Base-by-base conservation (phyloP, 2,329 filamentous ascomycete genomes). In the Arthrobotrys entomopaga region DNA sequence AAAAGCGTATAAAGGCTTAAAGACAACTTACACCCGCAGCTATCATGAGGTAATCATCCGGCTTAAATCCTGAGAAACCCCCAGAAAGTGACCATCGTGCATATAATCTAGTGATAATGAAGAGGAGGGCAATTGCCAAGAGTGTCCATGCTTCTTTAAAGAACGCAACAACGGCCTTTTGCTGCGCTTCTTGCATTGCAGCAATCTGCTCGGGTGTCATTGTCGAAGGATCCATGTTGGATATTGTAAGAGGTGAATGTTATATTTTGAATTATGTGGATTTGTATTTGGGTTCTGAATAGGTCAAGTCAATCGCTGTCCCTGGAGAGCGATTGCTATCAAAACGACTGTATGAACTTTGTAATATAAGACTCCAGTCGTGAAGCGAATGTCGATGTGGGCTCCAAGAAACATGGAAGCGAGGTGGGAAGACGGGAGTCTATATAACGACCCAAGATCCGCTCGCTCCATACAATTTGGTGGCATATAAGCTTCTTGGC, bases 21-120 rank as follows among this genome's bases (percentile, higher is more conserved):
- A 8, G 3, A 34, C 42, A 63, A 78, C 84, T 77, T 79, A 88
- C 85, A 72, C 83, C 82, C 3, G 84, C 86, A 16, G 87, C n/a
- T 50, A 85, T 80, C 80, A 88, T 87, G 29, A 89, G 78, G 77
- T 86, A 88, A 74, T 90, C 88, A 79, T 89, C 87, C 0, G 83
- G 81, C 76, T 84, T 82, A 65, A 89, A 83, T n/a, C 83, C 82
- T 65, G 80, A 81, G 42, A 84, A 80, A 6, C 71, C 71, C 13
- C 87, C 87, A 1, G 84, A 83, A 10, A 81, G 80, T 34, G 79
- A 81, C 76, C 85, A 81, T 53, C 87, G 82, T 8, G 85, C 83
- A 59, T 83, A 84, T 1, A 84, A 83, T 34, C 87, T 83, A 10
- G 89, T 77, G 6, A 79, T 78, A 11, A 87, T 87, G 52, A 87